phyloP scores from a whole-genome alignment of 1,284 basidiomycete species.

The Heterobasidion occidentale region DNA sequence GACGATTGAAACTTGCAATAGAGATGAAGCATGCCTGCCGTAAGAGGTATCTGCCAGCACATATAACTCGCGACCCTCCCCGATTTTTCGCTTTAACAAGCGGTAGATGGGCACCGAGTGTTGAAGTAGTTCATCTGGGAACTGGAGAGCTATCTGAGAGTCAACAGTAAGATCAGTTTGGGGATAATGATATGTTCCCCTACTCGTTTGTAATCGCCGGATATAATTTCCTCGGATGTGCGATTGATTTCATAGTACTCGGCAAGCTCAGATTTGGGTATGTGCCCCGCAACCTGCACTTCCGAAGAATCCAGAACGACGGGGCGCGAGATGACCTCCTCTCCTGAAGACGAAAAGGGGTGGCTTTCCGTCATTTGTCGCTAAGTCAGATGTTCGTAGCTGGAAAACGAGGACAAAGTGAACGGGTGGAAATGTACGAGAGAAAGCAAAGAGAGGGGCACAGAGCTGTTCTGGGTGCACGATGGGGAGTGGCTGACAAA shows the following conservation, averaged over 20 bases:
- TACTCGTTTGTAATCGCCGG: slow-evolving; percentile 53
- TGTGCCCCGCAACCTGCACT: background rate
- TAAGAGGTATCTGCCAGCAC: slow-evolving; percentile 96
- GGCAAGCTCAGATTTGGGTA: background rate
- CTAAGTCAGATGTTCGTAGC: background rate
- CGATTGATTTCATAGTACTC: slow-evolving; percentile 43
- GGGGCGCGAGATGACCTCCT: background rate
- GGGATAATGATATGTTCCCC: slow-evolving; percentile 12
- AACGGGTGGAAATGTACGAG: background rate
- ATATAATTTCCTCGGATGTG: slow-evolving; percentile 43
- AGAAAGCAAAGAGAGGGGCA: no score
- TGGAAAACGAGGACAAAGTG: background rate
- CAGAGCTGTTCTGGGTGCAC: background rate
- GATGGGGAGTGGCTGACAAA: no score
- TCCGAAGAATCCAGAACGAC: background rate
- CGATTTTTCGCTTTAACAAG: slow-evolving; percentile 50
- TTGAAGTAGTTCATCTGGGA: slow-evolving; percentile 88
- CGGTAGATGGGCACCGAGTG: slow-evolving; percentile 87
- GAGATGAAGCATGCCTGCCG: slow-evolving; percentile 60
- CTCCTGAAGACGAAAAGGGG: background rate
- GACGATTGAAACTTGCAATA: background rate
- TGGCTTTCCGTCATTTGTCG: background rate
- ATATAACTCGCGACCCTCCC: slow-evolving; percentile 59
- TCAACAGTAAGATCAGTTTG: background rate
- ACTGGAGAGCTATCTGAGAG: slow-evolving; percentile 84